Conservation (phyloP, 345 rosid species). For the sweet orange (Citrus sinensis) region DVS_A1.0 CM039166.1:15335001-15335500, state of each 20-base stretch:
- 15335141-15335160: conserved; percentile 43
- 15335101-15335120: conserved; percentile 55
- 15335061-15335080: conserved; percentile 50
- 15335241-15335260: conserved; percentile 41
- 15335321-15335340: neutral
- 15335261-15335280: neutral
- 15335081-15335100: conserved; percentile 56
- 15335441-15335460: conserved; percentile 37
- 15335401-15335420: conserved; percentile 42
- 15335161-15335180: conserved; percentile 44
- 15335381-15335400: conserved; percentile 39
- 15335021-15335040: conserved; percentile 76
- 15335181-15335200: conserved; percentile 35
- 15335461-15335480: conserved; percentile 41
- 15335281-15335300: conserved; percentile 19
- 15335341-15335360: conserved; percentile 35
- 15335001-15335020: conserved; percentile 41
- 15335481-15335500: conserved; percentile 35
- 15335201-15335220: conserved; percentile 55
- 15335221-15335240: conserved; percentile 47
- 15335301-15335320: conserved; percentile 32
- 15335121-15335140: conserved; percentile 45
- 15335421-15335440: conserved; percentile 39
- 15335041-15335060: conserved; percentile 59
- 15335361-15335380: conserved; percentile 45